Percentiles rank a stretch among this genome's conserved stretches.
These are phyloP conservation scores for Apocynum venetum DNA, from an alignment of 257 asterid species.

Conservation along the genomic window DNA sequence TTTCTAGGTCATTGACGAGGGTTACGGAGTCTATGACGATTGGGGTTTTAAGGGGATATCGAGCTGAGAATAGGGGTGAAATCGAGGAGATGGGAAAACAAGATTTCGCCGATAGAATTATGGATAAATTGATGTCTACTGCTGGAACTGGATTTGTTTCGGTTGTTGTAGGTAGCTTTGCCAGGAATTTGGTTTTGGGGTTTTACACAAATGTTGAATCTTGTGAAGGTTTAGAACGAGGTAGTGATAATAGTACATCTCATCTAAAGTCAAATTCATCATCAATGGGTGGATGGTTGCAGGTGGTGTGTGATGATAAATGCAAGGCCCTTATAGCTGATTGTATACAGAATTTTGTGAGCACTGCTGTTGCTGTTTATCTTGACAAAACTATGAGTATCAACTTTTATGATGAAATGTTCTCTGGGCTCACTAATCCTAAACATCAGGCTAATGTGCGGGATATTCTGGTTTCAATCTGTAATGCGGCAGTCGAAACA, in stretches of 20 bases:
- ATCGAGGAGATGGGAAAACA: slow-evolving; percentile 34
- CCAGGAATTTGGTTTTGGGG: slow-evolving; percentile 83
- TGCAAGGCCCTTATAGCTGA: slow-evolving; percentile 67
- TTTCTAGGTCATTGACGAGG: slow-evolving; percentile 44
- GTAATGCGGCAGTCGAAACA: slow-evolving; percentile 90
- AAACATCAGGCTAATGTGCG: slow-evolving; percentile 64
- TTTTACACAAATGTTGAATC: slow-evolving; percentile 35
- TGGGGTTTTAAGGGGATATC: slow-evolving; percentile 73
- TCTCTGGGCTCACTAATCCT: slow-evolving; percentile 87
- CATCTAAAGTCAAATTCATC: slow-evolving; percentile 32
- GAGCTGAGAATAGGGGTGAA: slow-evolving; percentile 29
- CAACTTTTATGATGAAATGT: slow-evolving; percentile 73
- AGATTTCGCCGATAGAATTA: slow-evolving; percentile 46
- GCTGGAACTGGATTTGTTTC: slow-evolving; percentile 88
- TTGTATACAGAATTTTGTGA: slow-evolving; percentile 67
- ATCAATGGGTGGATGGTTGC: slow-evolving; percentile 48
- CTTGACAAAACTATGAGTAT: slow-evolving; percentile 92
- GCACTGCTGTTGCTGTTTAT: slow-evolving; percentile 82
- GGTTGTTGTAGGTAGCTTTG: slow-evolving; percentile 74
- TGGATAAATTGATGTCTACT: slow-evolving; percentile 77
- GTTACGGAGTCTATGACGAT: slow-evolving; percentile 56
- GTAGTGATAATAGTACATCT: slow-evolving; percentile 17
- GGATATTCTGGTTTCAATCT: slow-evolving; percentile 66
- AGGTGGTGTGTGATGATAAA: slow-evolving; percentile 53
- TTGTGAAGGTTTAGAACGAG: slow-evolving; percentile 31